phyloP scores from a whole-genome alignment of 2,329 filamentous ascomycete genomes.

The Colletotrichum navitas region DNA sequence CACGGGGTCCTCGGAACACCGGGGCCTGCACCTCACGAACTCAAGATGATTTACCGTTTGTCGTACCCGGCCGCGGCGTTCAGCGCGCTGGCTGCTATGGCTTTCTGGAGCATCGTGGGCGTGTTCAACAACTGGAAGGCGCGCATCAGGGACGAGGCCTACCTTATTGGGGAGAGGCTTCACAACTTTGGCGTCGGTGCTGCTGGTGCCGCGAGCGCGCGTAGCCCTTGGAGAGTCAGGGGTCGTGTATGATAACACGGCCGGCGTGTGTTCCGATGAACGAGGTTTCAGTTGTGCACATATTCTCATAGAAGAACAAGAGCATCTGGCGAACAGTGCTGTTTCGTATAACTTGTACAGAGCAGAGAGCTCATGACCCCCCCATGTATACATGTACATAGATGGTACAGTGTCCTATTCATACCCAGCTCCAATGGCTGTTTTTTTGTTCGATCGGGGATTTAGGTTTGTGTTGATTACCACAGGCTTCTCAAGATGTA shows the following conservation, averaged over 20 bases:
- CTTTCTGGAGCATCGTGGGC: conserved; percentile 65
- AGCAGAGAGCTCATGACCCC: neutral
- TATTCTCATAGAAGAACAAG: conserved; percentile 6
- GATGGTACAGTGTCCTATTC: neutral
- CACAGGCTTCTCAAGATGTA: no score
- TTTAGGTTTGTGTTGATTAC: neutral
- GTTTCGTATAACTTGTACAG: conserved; percentile 18
- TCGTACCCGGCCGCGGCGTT: conserved; percentile 78
- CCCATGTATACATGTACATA: neutral
- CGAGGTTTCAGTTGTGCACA: neutral
- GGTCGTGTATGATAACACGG: conserved; percentile 47
- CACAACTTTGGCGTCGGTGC: conserved; percentile 84
- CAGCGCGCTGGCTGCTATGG: conserved; percentile 54
- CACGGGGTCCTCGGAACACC: conserved; percentile 33
- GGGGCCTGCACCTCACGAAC: conserved; percentile 42
- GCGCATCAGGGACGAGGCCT: conserved; percentile 92
- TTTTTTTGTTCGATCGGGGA: no score
- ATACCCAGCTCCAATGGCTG: neutral
- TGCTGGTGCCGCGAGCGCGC: conserved; percentile 52
- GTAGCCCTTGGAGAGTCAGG: conserved; percentile 54
- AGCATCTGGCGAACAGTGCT: neutral
- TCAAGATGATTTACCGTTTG: conserved; percentile 61
- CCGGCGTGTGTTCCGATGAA: neutral
- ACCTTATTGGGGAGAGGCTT: conserved; percentile 91
- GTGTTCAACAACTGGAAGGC: conserved; percentile 82